Evolutionary conservation across 257 asterid genomes (phyloP).

Genomic region (Salvia miltiorrhiza): DNA sequence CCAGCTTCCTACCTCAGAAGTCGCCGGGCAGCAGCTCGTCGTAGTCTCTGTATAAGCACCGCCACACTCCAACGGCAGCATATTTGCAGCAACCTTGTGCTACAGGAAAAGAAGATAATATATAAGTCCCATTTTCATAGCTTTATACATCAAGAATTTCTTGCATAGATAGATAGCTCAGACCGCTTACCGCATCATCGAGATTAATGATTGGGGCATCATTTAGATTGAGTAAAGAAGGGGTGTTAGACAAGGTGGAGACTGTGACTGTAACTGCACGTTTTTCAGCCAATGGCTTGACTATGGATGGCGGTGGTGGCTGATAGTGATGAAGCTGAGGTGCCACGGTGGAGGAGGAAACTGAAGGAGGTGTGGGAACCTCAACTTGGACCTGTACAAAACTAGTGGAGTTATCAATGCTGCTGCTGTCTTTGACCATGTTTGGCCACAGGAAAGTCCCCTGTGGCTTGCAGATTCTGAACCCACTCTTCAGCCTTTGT

Average conservation of each 20-base stretch:
- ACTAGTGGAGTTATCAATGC: neutral
- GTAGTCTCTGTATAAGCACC: constrained; percentile 14
- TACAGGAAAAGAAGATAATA: neutral
- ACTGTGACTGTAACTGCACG: constrained; percentile 58
- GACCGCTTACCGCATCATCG: constrained; percentile 4
- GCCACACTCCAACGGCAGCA: constrained; percentile 23
- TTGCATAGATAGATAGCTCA: neutral
- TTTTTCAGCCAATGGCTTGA: constrained; percentile 84
- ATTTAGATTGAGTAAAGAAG: constrained; percentile 63
- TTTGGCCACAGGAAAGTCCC: constrained; percentile 97
- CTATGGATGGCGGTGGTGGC: constrained; percentile 43
- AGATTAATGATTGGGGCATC: too few relatives aligned
- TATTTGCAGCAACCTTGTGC: constrained; percentile 5
- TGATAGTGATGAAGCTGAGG: constrained; percentile 41
- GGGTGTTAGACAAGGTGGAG: too few relatives aligned
- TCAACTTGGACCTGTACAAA: constrained; percentile 54
- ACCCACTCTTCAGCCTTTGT: constrained; percentile 92
- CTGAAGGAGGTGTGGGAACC: constrained; percentile 90
- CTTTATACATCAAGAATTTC: neutral
- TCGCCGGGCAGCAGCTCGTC: constrained; percentile 19
- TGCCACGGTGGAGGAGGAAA: constrained; percentile 65
- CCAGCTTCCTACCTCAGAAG: constrained; percentile 50
- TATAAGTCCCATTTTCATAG: too few relatives aligned
- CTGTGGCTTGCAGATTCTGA: constrained; percentile 95
- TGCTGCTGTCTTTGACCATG: too few relatives aligned